Percentiles rank a stretch among this genome's conserved stretches.
These are phyloP conservation scores for Schizophyllum commune DNA, from an alignment of 1,284 basidiomycete genomes.

Conservation along the genomic window DNA sequence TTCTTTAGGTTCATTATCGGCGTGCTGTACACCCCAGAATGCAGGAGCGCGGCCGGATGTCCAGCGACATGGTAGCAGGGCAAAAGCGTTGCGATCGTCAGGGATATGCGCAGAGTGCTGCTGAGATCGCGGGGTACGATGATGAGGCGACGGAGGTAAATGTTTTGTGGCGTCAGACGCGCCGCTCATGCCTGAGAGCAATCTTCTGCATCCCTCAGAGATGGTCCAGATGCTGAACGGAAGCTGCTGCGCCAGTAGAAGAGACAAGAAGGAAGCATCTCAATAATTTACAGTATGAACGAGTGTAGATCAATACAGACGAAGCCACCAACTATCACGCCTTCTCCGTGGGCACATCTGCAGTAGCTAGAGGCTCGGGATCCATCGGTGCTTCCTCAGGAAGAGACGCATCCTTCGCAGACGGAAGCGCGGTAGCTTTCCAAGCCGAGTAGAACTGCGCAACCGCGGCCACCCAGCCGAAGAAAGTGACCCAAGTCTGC, in stretches of 20 bases:
- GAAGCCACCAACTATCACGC: not conserved
- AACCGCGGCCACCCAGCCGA: slow-evolving; percentile 56
- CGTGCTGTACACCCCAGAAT: too few species aligned
- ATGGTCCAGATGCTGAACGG: too few species aligned
- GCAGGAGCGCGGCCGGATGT: too few species aligned
- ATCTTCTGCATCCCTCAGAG: too few species aligned
- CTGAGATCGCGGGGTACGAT: too few species aligned
- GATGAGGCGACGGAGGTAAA: too few species aligned
- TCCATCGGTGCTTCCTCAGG: not conserved
- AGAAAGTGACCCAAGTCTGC: slow-evolving; percentile 55
- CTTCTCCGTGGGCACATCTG: not conserved
- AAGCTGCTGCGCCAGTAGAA: not conserved
- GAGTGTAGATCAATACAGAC: not conserved
- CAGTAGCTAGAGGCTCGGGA: not conserved
- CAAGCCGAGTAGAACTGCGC: slow-evolving; percentile 67
- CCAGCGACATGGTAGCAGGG: too few species aligned
- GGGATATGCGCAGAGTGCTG: too few species aligned
- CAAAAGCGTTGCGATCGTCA: too few species aligned
- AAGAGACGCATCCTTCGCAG: not conserved
- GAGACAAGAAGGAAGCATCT: not conserved
- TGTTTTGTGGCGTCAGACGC: too few species aligned
- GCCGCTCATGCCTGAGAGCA: too few species aligned
- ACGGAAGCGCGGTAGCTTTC: slow-evolving; percentile 58
- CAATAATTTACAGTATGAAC: not conserved
- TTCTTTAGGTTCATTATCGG: not conserved